Conservation (phyloP, 129 eudicot species). For the Oenanthe sinensis region DNA sequence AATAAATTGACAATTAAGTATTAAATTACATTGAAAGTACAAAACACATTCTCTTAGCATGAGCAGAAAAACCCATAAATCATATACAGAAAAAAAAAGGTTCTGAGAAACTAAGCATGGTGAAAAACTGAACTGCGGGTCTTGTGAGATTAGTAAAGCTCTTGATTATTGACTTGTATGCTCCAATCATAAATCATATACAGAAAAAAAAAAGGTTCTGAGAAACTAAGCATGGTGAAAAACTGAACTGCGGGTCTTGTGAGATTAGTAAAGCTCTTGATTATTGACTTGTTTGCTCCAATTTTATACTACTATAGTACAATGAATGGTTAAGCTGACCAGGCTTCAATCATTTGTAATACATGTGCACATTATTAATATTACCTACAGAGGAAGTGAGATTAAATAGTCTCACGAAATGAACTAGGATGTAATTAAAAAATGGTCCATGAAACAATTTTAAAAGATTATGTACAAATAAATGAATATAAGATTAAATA, state of each 20-base stretch:
- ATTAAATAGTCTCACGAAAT: not conserved
- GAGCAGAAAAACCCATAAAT: no score
- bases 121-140: not conserved
- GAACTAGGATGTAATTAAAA: not conserved
- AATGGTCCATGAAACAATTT: not conserved
- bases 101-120: no score
- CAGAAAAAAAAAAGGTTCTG: not conserved
- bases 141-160: not conserved
- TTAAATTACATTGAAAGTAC: no score
- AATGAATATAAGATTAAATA: not conserved
- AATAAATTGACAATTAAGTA: no score
- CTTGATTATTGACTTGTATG: not conserved
- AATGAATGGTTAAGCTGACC: not conserved
- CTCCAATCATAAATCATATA: not conserved
- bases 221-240: not conserved
- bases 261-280: not conserved
- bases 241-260: not conserved
- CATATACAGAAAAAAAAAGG: no score
- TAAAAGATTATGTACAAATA: not conserved
- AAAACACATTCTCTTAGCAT: no score
- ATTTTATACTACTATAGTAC: not conserved
- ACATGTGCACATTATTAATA: not conserved
- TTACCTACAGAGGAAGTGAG: not conserved
- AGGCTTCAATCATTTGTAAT: not conserved
- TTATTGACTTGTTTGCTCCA: not conserved